These are phyloP conservation scores for Rhizomucor pusillus DNA, from an alignment of 371 early-diverging fungal genomes.

Conservation along the genomic window DNA sequence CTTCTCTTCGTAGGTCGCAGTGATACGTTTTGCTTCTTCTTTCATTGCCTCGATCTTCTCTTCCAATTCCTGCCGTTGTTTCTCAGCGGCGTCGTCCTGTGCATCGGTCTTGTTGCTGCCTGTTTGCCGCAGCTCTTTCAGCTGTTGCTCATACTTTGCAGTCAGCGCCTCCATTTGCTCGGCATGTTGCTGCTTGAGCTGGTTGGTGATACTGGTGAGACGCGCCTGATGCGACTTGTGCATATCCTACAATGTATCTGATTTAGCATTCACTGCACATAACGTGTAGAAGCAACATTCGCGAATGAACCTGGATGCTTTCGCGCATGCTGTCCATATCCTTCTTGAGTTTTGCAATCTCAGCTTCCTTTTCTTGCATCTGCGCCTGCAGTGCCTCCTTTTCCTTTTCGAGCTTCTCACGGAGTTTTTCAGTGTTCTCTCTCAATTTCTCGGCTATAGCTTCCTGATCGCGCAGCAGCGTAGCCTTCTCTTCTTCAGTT, in stretches of 20 bases:
- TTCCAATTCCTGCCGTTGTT: slow-evolving; percentile 13
- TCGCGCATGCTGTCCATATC: slow-evolving; percentile 24
- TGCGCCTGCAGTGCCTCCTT: slow-evolving; percentile 14
- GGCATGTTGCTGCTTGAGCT: slow-evolving; percentile 22
- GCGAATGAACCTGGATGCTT: slow-evolving; percentile 17
- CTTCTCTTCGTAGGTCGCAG: slow-evolving; percentile 5
- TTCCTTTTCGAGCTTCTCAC: slow-evolving; percentile 23
- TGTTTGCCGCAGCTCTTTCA: slow-evolving; percentile 6
- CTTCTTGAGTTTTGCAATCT: slow-evolving; percentile 19
- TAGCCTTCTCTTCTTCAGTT: slow-evolving; percentile 14
- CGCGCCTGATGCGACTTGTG: slow-evolving; percentile 28
- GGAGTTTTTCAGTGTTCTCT: slow-evolving; percentile 19
- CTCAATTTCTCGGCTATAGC: slow-evolving; percentile 11
- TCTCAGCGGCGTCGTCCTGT: neutral
- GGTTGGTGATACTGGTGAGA: slow-evolving; percentile 19
- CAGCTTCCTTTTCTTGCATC: slow-evolving; percentile 17
- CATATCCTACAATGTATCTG: slow-evolving; percentile 13
- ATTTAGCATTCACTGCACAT: no score
- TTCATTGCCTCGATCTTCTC: slow-evolving; percentile 5
- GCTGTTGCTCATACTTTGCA: slow-evolving; percentile 15
- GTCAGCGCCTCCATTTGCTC: slow-evolving; percentile 19
- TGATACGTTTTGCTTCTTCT: neutral
- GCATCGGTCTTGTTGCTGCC: slow-evolving; percentile 7
- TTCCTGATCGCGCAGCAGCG: slow-evolving; percentile 9
- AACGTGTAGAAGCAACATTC: no score